Conservation (phyloP, 164 flowering plant genomes). For the Nelumbo lutea region DNA sequence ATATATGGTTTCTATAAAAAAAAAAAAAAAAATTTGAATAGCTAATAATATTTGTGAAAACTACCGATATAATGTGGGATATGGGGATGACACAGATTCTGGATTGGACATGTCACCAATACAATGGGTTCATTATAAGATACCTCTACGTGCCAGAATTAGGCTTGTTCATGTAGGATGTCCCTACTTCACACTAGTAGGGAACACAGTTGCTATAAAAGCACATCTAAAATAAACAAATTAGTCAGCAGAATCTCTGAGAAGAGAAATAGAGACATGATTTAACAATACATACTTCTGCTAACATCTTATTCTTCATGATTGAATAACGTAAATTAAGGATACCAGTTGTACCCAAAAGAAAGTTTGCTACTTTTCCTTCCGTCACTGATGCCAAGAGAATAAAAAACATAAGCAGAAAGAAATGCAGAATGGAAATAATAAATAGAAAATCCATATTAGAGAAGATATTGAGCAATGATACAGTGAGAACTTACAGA, state of each 20-base stretch:
- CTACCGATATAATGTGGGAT: too few species aligned
- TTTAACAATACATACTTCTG: slow-evolving; percentile 47
- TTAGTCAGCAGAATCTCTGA: not conserved
- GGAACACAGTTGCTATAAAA: not conserved
- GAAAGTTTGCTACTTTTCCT: slow-evolving; percentile 87
- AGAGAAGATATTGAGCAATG: not conserved
- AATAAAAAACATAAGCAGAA: slow-evolving; percentile 6
- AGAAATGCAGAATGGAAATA: not conserved
- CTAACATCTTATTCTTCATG: slow-evolving; percentile 35
- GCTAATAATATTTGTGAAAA: too few species aligned
- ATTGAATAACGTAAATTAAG: slow-evolving; percentile 52
- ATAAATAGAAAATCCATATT: not conserved
- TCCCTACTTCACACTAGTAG: too few species aligned
- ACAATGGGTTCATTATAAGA: too few species aligned
- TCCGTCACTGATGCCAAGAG: slow-evolving; percentile 67
- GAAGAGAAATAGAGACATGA: slow-evolving; percentile 3
- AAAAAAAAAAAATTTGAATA: too few species aligned
- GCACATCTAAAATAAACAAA: not conserved
- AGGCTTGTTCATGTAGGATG: too few species aligned
- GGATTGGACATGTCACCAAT: too few species aligned
- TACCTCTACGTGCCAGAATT: too few species aligned
- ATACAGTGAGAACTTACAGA: slow-evolving; percentile 51
- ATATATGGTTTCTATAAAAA: too few species aligned
- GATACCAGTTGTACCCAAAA: slow-evolving; percentile 77
- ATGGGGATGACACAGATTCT: too few species aligned